Conservation (phyloP, 2,329 filamentous ascomycete genomes). For the Trichoderma guizhouense region DNA sequence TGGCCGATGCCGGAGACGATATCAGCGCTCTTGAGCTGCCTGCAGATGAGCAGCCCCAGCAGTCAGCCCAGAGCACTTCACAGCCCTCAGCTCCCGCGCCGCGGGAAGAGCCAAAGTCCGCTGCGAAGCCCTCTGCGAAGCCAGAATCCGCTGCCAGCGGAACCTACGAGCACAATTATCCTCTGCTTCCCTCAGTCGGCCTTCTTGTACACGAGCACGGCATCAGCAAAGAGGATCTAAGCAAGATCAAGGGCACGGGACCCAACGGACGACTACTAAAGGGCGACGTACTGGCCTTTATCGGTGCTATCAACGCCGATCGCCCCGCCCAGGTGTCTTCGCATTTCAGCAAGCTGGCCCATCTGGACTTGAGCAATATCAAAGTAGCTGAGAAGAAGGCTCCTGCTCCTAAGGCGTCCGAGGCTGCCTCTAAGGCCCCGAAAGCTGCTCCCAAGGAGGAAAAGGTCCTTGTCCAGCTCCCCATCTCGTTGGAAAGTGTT, state of each 20-base stretch:
- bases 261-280: constrained; percentile 87
- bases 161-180: constrained; percentile 64
- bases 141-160: constrained; percentile 39
- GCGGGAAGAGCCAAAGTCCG: constrained; percentile 32
- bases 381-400: constrained; percentile 64
- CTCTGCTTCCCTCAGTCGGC: constrained; percentile 78
- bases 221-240: constrained; percentile 69
- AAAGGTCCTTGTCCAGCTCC: constrained; percentile 62
- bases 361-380: constrained; percentile 94
- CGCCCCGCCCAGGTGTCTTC: constrained; percentile 69
- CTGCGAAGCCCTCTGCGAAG: constrained; percentile 17
- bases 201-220: constrained; percentile 77
- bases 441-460: constrained; percentile 45
- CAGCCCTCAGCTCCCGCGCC: constrained; percentile 14
- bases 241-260: constrained; percentile 82
- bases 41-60: constrained; percentile 55
- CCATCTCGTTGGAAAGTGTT: constrained; percentile 76
- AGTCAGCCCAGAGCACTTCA: constrained; percentile 29
- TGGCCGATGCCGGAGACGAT: constrained; percentile 80
- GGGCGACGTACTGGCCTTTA: constrained; percentile 87
- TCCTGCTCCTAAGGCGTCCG: constrained; percentile 38
- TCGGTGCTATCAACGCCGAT: constrained; percentile 71
- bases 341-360: constrained; percentile 69
- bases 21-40: constrained; percentile 71
- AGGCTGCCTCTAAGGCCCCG: constrained; percentile 39